Base-by-base conservation (phyloP, 2,329 filamentous ascomycete species). In the Ceratocystis cacaofunesta region DNA sequence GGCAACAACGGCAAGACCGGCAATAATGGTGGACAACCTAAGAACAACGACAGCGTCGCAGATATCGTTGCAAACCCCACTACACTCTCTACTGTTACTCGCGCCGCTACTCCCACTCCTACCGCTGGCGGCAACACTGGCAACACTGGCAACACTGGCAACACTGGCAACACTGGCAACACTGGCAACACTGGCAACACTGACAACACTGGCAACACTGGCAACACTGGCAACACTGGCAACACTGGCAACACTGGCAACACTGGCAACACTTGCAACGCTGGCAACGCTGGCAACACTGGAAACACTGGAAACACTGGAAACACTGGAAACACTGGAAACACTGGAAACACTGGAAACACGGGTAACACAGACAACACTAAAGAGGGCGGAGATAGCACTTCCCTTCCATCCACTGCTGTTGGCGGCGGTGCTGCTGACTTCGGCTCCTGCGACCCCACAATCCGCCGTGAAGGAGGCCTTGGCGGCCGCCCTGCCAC, bases 401-500 rank as follows among this genome's bases (percentile, higher is more conserved):
- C 36, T 15, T 41, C 36, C 10, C 36, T 41, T 15, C 10, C 36
- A 41, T 12, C 36, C 10, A 52, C 48, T 19, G 19, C 48, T 10
- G 8, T 2, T 48, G 17, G 44, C 17, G 17, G 44, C 70, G 68
- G 70, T 4, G 75, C 72, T 25, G 74, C 78, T 22, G 79, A 83
- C 75, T 82, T 83, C 69, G 81, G 81, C 64, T 73, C 73, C 44
- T 83, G 80, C 74, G 75, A 76, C 46, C 82, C 82, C 2, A 82
- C 80, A n/a, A 81, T 83, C 70, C 80, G 84, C 72, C 84, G 82
- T 72, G 77, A 82, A 68, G 80, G 78, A 66, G 84, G 83, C 19
- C 80, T 82, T 41, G 76, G 78, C 75, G 80, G 80, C 48, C 82
- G 84, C 66, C 75, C 78, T 12, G 78, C 78, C 22, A 78, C 76